Base-by-base conservation (phyloP, 2,329 filamentous ascomycete species). In the Bipolaris zeicola region DNA sequence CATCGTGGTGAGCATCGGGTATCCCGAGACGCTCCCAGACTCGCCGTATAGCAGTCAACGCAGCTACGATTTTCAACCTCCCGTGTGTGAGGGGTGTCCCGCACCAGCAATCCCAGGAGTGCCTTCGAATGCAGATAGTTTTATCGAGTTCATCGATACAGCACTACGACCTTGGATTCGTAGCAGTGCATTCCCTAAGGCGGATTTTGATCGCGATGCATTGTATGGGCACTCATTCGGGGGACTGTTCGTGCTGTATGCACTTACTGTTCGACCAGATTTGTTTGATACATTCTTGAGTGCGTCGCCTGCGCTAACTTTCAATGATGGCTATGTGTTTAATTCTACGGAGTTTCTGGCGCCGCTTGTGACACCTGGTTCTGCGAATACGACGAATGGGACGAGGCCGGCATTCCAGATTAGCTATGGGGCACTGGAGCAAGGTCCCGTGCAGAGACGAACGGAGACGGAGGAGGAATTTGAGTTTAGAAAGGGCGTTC, bases 181-280 rank as follows among this genome's bases (percentile, higher is more conserved):
- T 5, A 44, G 61, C 3, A 60, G 57, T 24, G 69, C 57, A 24
- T 80, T 70, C 53, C 70, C 63, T 1, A 68, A 66, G n/a, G 62
- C 74, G 2, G 62, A 58, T 0, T 71, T 76, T 14, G 65, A 69
- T 1, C 74, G 75, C 22, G 79, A 78, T 46, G 81, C 78, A 0
- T 67, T 83, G 1, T 82, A 77, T 38, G 81, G 81, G 0, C 81
- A 83, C 54, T 83, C 81, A 0, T 82, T 80, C 24, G 81, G 80
- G 2, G 82, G 80, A 0, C 68, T 83, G 0, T 83, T 83, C 44
- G 69, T 75, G 0, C 70, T 83, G 3, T 79, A 82, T 55, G 69
- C 77, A 0, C 70, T 83, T 7, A 78, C 79, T 50, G 78, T 72
- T 0, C 67, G 72, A 3, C 77, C 79, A 0, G 60, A 66, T 1